Percentiles rank a stretch among this genome's conserved stretches.
Conservation (phyloP, 495 filamentous ascomycete species). For the Evansstolkia leycettana region DNA sequence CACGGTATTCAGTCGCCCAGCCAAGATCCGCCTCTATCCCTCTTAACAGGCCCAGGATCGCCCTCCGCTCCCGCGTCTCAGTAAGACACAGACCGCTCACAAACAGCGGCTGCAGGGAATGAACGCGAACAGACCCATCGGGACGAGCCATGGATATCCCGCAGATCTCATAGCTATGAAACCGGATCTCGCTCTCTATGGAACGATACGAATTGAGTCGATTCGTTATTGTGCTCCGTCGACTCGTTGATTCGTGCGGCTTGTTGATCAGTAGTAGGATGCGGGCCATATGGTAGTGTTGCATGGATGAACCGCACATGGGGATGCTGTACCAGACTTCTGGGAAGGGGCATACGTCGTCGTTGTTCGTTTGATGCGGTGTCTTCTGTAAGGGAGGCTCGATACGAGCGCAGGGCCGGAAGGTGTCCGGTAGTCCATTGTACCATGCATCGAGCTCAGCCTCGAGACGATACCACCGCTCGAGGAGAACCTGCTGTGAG, state of each 20-base stretch:
- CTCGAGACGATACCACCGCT: constrained; percentile 43
- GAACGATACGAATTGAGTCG: constrained; percentile 41
- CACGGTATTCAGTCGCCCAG: constrained; percentile 53
- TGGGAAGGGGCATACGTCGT: constrained; percentile 29
- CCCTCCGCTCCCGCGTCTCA: constrained; percentile 35
- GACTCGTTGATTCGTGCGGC: constrained; percentile 42
- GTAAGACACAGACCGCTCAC: constrained; percentile 48
- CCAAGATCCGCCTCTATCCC: constrained; percentile 47
- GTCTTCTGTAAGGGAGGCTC: too few relatives aligned
- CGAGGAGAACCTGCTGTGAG: constrained; percentile 39
- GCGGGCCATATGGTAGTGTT: constrained; percentile 53
- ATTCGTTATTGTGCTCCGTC: constrained; percentile 35
- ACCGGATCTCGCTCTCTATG: constrained; percentile 39
- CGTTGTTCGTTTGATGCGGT: constrained; percentile 9
- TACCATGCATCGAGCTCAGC: constrained; percentile 48
- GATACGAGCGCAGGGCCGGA: constrained; percentile 38
- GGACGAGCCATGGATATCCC: constrained; percentile 42
- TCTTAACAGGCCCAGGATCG: constrained; percentile 39
- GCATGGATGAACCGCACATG: constrained; percentile 53
- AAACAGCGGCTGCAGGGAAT: constrained; percentile 49
- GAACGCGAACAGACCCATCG: constrained; percentile 43
- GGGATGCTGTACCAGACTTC: constrained; percentile 53
- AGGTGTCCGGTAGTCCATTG: constrained; percentile 43
- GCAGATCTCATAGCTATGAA: constrained; percentile 46
- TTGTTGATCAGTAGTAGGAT: constrained; percentile 51